Evolutionary conservation across 148 eudicot genomes (phyloP).

Genomic region (Spergularia bocconei): DNA sequence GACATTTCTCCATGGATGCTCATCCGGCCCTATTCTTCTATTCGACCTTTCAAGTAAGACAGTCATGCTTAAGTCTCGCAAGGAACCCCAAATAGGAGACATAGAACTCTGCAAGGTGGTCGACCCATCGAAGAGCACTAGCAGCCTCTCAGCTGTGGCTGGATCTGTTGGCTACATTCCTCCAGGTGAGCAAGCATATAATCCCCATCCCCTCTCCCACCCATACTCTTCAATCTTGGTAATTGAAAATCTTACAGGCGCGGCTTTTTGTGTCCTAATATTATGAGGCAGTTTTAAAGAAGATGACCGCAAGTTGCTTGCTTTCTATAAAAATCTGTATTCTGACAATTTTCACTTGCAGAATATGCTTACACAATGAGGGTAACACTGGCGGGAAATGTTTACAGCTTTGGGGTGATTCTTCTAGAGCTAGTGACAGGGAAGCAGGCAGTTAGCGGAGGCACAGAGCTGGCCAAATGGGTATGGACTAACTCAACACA

Average conservation of each 20-base stretch:
- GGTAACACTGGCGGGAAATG: constrained; percentile 76
- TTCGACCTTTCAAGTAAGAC: constrained; percentile 67
- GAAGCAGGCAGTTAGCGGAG: constrained; percentile 71
- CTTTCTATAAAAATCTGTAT: neutral
- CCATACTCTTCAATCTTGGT: too few relatives aligned
- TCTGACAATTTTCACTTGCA: constrained; percentile 30
- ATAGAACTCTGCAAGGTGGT: constrained; percentile 85
- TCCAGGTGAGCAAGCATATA: constrained; percentile 52
- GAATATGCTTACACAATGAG: constrained; percentile 97
- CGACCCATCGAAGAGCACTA: constrained; percentile 65
- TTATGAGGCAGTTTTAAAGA: neutral
- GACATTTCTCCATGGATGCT: constrained; percentile 71
- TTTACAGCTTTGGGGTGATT: constrained; percentile 82
- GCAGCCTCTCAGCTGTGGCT: constrained; percentile 75
- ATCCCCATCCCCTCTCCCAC: neutral
- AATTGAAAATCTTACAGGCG: neutral
- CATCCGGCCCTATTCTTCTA: constrained; percentile 61
- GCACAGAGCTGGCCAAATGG: constrained; percentile 76
- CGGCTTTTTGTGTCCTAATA: neutral
- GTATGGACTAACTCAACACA: constrained; percentile 50
- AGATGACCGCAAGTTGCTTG: neutral
- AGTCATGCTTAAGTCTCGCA: constrained; percentile 59
- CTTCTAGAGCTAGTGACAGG: constrained; percentile 78
- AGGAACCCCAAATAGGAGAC: constrained; percentile 79
- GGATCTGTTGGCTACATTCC: constrained; percentile 91